Percentiles rank a stretch among this genome's conserved stretches.
These are phyloP conservation scores for Monilinia fructigena DNA, from an alignment of 2,329 filamentous ascomycete species.

Conservation along the genomic window DNA sequence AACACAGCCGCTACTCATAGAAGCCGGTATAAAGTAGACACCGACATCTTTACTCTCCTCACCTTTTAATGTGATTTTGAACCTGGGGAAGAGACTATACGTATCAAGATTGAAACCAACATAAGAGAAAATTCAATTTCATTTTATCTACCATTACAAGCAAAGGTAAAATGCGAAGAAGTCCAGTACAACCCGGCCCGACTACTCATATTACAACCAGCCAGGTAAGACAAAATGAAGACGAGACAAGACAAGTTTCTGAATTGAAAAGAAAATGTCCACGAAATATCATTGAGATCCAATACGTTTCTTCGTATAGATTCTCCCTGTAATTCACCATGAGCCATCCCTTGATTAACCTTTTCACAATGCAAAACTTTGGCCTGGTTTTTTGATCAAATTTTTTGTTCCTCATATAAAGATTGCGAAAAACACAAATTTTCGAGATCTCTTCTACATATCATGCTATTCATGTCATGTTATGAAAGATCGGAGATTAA, in stretches of 20 bases:
- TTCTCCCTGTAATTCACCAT: slow-evolving; percentile 2
- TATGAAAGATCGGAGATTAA: slow-evolving; percentile 28
- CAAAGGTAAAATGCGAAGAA: slow-evolving; percentile 24
- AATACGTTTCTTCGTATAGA: slow-evolving; percentile 2
- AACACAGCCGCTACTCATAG: no score
- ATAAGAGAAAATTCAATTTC: neutral
- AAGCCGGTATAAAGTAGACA: no score
- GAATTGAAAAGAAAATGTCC: neutral
- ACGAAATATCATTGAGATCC: slow-evolving; percentile 10
- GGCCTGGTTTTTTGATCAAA: slow-evolving; percentile 13
- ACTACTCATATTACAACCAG: slow-evolving; percentile 7
- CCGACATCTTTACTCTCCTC: no score
- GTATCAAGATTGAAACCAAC: neutral
- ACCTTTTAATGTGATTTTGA: neutral
- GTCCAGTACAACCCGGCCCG: slow-evolving; percentile 15
- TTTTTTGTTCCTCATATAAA: slow-evolving; percentile 22
- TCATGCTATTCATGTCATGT: slow-evolving; percentile 24
- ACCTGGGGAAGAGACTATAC: neutral
- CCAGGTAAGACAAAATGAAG: slow-evolving; percentile 10
- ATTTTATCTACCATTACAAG: slow-evolving; percentile 32
- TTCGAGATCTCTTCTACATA: slow-evolving; percentile 24
- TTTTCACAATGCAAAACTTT: slow-evolving; percentile 18
- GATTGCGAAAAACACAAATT: slow-evolving; percentile 22
- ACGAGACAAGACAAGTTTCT: neutral
- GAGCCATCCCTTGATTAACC: slow-evolving; percentile 7